Base-by-base conservation (phyloP, 352 stramenopile species). In the Albugo candida region DNA sequence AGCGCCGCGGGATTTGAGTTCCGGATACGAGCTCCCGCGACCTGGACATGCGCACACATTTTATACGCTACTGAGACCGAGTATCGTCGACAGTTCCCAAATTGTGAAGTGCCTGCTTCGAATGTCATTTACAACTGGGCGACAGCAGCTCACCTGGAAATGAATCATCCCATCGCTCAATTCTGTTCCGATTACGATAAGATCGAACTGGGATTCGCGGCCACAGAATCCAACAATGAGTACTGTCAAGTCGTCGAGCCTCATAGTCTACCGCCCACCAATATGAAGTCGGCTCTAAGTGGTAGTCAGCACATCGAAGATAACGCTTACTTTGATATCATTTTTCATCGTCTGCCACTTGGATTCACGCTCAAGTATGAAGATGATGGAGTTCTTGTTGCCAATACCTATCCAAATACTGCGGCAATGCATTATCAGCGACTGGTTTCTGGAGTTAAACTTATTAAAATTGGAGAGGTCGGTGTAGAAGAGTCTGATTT, bases 281-380 rank as follows among this genome's bases (percentile, higher is more conserved):
- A 8, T 56, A 52, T 16, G 38, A 80, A 51, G 58, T 48, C 3
- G 21, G n/a, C 36, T 40, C 24, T 18, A 31, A 42, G 3, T 13
- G 0, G 62, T 67, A 47, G 73, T 31, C 3, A 3, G 3, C 24
- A 3, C 24, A 31, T 31, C 8, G 8, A 31, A 31, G 24, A 31
- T 31, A 8, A 31, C 8, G 24, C 24, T 31, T 31, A 83, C 48
- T 89, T 92, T 48, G 60, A 61, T 18, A 61, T 92, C 45, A 49
- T 85, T 35, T 92, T 92, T 52, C 76, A 92, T 58, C 78, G 73
- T 27, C 67, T 89, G 13, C 79, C 79, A 37, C 63, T 92, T 16
- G 79, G 79, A 8, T 89, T 92, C 48, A 88, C 76, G 5, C 71
- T 92, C 60, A 84, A 84, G 53, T 70, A 83, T 40, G 69, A 75